Evolutionary conservation across 1,284 basidiomycete genomes (phyloP).

Genomic region (Pulchroboletus neoregius): DNA sequence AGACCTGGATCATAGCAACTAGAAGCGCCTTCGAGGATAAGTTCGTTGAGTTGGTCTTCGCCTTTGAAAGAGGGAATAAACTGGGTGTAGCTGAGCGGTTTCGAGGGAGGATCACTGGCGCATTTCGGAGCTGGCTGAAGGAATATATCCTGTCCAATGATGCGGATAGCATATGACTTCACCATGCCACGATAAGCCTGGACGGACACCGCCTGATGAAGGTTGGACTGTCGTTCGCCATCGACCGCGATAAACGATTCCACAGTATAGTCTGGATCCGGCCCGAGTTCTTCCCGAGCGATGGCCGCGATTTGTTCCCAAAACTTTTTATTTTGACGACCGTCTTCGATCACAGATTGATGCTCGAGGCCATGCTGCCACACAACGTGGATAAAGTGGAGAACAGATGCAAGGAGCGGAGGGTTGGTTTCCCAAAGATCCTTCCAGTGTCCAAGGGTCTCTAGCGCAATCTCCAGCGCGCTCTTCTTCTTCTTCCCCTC

Average conservation of each 20-base stretch:
- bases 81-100: conserved; percentile 56
- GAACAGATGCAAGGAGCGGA: conserved; percentile 67
- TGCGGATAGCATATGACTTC: conserved; percentile 72
- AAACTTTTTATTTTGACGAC: conserved; percentile 54
- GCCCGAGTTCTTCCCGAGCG: conserved; percentile 60
- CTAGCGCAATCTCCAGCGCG: conserved; percentile 61
- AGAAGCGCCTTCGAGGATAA: conserved; percentile 62
- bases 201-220: conserved; percentile 57
- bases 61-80: conserved; percentile 55
- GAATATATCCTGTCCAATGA: conserved; percentile 68
- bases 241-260: conserved; percentile 46
- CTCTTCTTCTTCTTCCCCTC: conserved; percentile 42
- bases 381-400: conserved; percentile 77
- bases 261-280: conserved; percentile 59
- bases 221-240: conserved; percentile 51
- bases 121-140: conserved; percentile 45
- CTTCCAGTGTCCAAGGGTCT: conserved; percentile 66
- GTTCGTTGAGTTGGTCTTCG: conserved; percentile 57
- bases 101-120: conserved; percentile 35
- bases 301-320: conserved; percentile 65
- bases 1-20: conserved; percentile 68
- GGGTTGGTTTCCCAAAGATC: conserved; percentile 74
- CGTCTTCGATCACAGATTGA: conserved; percentile 51
- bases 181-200: conserved; percentile 70
- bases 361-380: conserved; percentile 85